Percentiles rank a stretch among this genome's conserved stretches.
phyloP scores from a whole-genome alignment of 2,329 filamentous ascomycete genomes.

The Epichloe scottii region DNA sequence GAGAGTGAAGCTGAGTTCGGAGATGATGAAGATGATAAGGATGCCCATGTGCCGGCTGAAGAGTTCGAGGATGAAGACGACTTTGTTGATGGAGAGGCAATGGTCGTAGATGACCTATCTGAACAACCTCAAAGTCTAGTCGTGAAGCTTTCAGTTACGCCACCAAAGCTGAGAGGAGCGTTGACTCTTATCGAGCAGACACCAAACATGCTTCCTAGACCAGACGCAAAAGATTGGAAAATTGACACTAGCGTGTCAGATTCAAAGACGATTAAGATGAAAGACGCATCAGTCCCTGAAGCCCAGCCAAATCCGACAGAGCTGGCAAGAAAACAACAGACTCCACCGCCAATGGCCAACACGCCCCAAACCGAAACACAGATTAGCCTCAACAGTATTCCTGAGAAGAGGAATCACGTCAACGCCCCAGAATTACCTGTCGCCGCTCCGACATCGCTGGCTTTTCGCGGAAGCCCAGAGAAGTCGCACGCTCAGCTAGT shows the following conservation, averaged over 20 bases:
- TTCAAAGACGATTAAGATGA: conserved; percentile 13
- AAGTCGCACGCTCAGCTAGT: conserved; percentile 30
- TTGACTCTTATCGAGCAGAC: conserved; percentile 14
- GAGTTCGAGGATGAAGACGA: conserved; percentile 47
- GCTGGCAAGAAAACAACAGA: neutral
- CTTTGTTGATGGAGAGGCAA: conserved; percentile 42
- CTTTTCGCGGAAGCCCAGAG: conserved; percentile 50
- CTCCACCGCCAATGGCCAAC: neutral
- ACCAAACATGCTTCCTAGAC: conserved; percentile 12
- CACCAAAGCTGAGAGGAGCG: conserved; percentile 24
- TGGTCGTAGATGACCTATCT: conserved; percentile 40
- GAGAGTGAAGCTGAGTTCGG: conserved; percentile 64
- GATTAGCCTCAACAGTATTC: conserved; percentile 4
- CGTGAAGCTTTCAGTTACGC: conserved; percentile 54
- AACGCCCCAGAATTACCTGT: conserved; percentile 16
- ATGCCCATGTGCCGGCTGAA: conserved; percentile 48
- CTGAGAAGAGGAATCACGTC: conserved; percentile 5
- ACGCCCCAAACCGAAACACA: neutral
- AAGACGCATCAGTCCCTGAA: conserved; percentile 11
- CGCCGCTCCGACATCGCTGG: conserved; percentile 33
- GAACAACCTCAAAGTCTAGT: conserved; percentile 49
- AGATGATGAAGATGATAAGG: conserved; percentile 60
- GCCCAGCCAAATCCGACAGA: neutral
- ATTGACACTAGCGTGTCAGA: conserved; percentile 8
- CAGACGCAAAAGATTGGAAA: conserved; percentile 11